These are phyloP conservation scores for Rubroboletus satanas DNA, from an alignment of 768 basidiomycete genomes.

Conservation along the genomic window DNA sequence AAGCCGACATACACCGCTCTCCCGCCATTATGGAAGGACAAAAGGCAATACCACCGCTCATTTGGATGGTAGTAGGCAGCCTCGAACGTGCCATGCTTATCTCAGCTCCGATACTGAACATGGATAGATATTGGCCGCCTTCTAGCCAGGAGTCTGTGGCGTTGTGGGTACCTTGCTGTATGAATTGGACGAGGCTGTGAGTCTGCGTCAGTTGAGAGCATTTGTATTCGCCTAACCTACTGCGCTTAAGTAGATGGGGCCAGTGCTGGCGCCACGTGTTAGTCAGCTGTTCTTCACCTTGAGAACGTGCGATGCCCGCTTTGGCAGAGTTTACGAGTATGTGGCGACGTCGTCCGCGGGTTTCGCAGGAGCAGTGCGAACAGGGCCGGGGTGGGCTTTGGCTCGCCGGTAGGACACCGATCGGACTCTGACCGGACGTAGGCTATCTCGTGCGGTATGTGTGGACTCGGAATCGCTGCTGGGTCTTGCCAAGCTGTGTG, in stretches of 20 bases:
- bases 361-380: constrained; percentile 13
- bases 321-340: constrained; percentile 12
- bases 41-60: background rate
- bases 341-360: constrained; percentile 19
- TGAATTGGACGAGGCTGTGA: constrained; percentile 10
- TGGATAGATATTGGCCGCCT: background rate
- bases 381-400: constrained; percentile 8
- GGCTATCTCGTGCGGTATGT: constrained; percentile 4
- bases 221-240: constrained; percentile 21
- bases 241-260: background rate
- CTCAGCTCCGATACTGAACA: background rate
- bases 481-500: background rate
- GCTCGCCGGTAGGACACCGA: background rate
- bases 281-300: constrained; percentile 12
- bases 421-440: background rate
- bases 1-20: constrained; percentile 13
- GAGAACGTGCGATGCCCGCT: constrained; percentile 13
- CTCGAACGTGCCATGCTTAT: background rate
- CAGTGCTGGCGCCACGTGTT: constrained; percentile 13
- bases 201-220: constrained; percentile 7
- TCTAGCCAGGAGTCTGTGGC: no score
- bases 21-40: background rate
- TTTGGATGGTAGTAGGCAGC: background rate
- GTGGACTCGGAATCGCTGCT: background rate
- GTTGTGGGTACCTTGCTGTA: background rate